A percentile compares a stretch with the other conserved stretches of the same genome.
Evolutionary conservation across 73 alveolate genomes (phyloP).

Genomic region (Blepharisma stoltei): DNA sequence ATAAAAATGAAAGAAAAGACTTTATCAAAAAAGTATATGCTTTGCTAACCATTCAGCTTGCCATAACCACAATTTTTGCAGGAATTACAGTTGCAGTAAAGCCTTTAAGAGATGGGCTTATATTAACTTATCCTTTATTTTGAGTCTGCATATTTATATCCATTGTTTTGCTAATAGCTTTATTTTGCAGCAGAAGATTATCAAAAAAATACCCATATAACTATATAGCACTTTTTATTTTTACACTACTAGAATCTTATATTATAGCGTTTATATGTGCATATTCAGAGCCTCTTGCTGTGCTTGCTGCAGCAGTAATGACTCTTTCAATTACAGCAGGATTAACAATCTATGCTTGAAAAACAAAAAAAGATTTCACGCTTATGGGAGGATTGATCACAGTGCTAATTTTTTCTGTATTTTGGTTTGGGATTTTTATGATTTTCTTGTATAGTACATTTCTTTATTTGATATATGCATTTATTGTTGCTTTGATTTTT

Average conservation of each 20-base stretch:
- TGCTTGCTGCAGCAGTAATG: conserved; percentile 82
- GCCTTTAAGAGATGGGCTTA: neutral
- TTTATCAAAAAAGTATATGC: conserved; percentile 89
- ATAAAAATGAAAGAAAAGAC: conserved; percentile 49
- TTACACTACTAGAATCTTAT: conserved; percentile 85
- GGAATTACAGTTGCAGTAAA: conserved; percentile 6
- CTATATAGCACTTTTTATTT: conserved; percentile 69
- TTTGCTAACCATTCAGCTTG: conserved; percentile 61
- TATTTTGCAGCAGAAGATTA: conserved; percentile 37
- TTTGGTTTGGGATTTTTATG: conserved; percentile 52
- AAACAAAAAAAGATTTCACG: conserved; percentile 83
- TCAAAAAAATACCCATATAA: conserved; percentile 79
- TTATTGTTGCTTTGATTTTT: conserved; percentile 44
- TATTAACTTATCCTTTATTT: neutral
- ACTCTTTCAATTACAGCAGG: conserved; percentile 81
- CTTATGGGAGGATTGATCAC: conserved; percentile 60
- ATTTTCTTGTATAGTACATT: conserved; percentile 28
- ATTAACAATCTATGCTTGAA: conserved; percentile 83
- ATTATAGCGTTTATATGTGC: conserved; percentile 74
- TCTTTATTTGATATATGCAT: conserved; percentile 6
- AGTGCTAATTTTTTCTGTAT: conserved; percentile 39
- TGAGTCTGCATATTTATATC: neutral
- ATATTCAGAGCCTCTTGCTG: conserved; percentile 49
- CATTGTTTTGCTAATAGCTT: conserved; percentile 23
- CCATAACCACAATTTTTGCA: conserved; percentile 41